These are phyloP conservation scores for Blastocladiella britannica DNA, from an alignment of 192 early-diverging fungal genomes.

Conservation along the genomic window DNA sequence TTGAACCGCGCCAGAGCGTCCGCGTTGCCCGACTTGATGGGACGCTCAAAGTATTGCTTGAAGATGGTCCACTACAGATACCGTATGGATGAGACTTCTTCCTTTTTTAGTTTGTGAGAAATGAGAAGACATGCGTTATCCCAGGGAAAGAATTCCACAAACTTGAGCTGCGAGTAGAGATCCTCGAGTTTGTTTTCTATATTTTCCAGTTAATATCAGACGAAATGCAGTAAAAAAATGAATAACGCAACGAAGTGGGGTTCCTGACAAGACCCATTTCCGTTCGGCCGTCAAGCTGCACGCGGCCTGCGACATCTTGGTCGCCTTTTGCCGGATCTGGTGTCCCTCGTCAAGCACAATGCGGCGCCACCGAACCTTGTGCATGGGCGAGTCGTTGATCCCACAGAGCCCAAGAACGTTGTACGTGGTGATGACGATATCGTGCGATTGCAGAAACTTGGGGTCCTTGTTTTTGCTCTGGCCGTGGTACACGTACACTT, in stretches of 20 bases:
- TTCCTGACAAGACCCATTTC: no score
- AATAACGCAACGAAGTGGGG: no score
- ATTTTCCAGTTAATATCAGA: neutral
- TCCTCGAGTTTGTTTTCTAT: conserved; percentile 3
- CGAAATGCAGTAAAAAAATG: neutral
- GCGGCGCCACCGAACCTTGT: conserved; percentile 1
- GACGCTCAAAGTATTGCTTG: no score
- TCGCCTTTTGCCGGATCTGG: neutral
- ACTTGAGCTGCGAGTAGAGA: neutral
- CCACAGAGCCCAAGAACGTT: neutral
- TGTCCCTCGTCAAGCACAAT: conserved; percentile 4
- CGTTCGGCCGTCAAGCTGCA: neutral
- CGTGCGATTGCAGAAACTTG: neutral
- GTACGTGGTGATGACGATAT: conserved; percentile 3
- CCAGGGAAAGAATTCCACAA: neutral
- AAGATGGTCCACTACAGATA: neutral
- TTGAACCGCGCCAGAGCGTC: neutral
- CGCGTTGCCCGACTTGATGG: neutral
- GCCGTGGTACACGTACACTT: conserved; percentile 2
- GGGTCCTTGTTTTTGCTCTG: neutral
- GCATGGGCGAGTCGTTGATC: neutral
- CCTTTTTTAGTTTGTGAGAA: no score
- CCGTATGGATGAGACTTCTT: neutral
- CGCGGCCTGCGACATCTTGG: neutral
- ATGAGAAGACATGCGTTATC: no score